These are phyloP conservation scores for Hypoxylon fragiforme DNA, from an alignment of 495 filamentous ascomycete species.

Conservation along the genomic window DNA sequence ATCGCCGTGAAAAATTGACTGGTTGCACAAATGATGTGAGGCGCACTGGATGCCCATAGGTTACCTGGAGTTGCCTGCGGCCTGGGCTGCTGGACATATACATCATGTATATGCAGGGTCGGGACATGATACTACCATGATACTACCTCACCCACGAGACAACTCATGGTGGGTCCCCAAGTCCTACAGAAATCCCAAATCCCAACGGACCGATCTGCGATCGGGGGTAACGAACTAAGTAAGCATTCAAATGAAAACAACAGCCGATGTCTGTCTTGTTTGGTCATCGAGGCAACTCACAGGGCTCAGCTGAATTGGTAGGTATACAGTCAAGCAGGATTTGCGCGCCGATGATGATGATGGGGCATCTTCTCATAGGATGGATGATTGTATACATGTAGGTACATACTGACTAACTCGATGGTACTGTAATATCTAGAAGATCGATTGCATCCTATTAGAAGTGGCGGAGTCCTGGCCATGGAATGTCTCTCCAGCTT, in stretches of 20 bases:
- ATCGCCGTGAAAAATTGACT: conserved; percentile 2
- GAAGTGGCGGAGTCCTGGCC: conserved; percentile 28
- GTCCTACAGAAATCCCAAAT: conserved; percentile 16
- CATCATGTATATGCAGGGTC: conserved; percentile 17
- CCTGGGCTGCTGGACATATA: too few species aligned
- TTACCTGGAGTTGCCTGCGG: too few species aligned
- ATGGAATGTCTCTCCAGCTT: conserved; percentile 15
- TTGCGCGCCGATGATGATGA: conserved; percentile 35
- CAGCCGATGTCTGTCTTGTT: conserved; percentile 28
- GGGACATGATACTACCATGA: conserved; percentile 30
- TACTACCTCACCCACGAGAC: conserved; percentile 32
- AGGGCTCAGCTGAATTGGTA: conserved; percentile 25
- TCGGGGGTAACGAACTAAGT: conserved; percentile 13
- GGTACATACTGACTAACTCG: too few species aligned
- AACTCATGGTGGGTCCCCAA: conserved; percentile 29
- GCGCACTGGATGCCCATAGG: conserved; percentile 17
- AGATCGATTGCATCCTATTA: conserved; percentile 29
- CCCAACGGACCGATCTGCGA: conserved; percentile 31
- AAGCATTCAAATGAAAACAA: conserved; percentile 14
- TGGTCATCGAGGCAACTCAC: conserved; percentile 22
- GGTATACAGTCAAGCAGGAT: conserved; percentile 35
- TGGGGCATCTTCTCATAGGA: conserved; percentile 38
- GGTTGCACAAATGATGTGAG: conserved; percentile 32
- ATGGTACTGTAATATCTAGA: conserved; percentile 27
- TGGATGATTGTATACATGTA: conserved; percentile 28